Evolutionary conservation across 495 filamentous ascomycete species (phyloP), one percentile per base, ranked within the genome.

Genomic region (Penicillium cinerascens): DNA sequence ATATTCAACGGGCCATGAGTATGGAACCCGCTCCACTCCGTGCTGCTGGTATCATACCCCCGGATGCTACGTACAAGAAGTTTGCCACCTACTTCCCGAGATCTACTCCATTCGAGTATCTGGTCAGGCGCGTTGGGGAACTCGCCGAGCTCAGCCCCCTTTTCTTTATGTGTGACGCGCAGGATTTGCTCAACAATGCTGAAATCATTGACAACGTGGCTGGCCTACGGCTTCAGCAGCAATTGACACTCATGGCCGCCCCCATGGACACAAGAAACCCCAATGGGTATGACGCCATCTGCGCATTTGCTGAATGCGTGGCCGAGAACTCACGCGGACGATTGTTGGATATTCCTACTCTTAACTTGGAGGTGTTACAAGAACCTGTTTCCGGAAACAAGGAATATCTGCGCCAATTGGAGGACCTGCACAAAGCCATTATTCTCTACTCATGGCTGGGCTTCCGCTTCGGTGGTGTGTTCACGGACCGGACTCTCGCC

Each of bases 371-470:
- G 44, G 58, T 89, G 1, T 78, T 96, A 3, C 87, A 82, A 44
- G 59, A 76, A 37, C 72, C 73, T 2, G 70, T 70, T 7, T 75
- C 60, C 6, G 61, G 52, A 11, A 64, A 63, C 44, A 77, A 69
- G 42, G 63, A 74, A 0, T 87, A 88, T 47, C 65, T 97, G 55
- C 60, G 68, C 23, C 64, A 74, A 7, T 68, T 96, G 40, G 95
- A 97, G 69, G 60, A 56, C 16, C 71, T 97, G 20, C 95, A 98
- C 70, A 90, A 88, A 63, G 74, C 81, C 15, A 68, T 97, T 27
- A 87, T 92, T 17, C 68, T 92, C 17, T 98, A 96, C 59, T 75
- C 92, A 7, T 98, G 93, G 93, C 76, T 97, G 16, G 82, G 81
- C 51, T 87, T 78, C 56, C 75, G 83, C 4, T 85, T 86, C 55